Evolutionary conservation across 257 asterid genomes (phyloP).

Genomic region (Thymus quinquecostatus): DNA sequence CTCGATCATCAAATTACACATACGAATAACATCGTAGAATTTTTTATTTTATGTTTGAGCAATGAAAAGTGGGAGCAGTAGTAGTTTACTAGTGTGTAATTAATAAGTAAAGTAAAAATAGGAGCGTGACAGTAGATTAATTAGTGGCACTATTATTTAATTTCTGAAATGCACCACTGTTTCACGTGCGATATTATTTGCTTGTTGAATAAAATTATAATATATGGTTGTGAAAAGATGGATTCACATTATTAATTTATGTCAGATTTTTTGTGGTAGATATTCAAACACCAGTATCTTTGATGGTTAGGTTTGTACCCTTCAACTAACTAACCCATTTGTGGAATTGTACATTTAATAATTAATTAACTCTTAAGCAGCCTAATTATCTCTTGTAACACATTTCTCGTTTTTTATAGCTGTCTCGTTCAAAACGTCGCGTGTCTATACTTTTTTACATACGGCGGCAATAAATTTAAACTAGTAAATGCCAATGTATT

Average conservation of each 20-base stretch:
- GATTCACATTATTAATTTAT: background rate
- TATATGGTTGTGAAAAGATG: background rate
- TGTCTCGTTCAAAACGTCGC: too few species aligned
- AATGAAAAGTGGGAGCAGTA: too few species aligned
- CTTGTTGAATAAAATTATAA: background rate
- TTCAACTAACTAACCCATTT: background rate
- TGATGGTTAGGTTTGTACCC: background rate
- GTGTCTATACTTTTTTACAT: too few species aligned
- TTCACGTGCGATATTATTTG: background rate
- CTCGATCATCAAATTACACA: too few species aligned
- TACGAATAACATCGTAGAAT: too few species aligned
- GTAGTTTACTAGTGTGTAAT: too few species aligned
- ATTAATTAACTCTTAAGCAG: background rate
- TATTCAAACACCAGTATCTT: background rate
- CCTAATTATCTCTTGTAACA: background rate
- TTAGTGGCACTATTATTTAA: background rate
- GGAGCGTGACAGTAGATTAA: background rate
- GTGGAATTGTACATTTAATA: background rate
- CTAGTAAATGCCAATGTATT: too few species aligned
- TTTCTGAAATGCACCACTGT: background rate
- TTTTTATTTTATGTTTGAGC: too few species aligned
- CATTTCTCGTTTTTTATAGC: too few species aligned
- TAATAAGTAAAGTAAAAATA: too few species aligned
- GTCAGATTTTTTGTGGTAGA: constrained; percentile 4
- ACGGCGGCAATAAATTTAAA: too few species aligned